Percentiles rank a stretch among this genome's conserved stretches.
phyloP scores from a whole-genome alignment of 1,284 basidiomycete genomes.

The Sparassis latifolia region DNA sequence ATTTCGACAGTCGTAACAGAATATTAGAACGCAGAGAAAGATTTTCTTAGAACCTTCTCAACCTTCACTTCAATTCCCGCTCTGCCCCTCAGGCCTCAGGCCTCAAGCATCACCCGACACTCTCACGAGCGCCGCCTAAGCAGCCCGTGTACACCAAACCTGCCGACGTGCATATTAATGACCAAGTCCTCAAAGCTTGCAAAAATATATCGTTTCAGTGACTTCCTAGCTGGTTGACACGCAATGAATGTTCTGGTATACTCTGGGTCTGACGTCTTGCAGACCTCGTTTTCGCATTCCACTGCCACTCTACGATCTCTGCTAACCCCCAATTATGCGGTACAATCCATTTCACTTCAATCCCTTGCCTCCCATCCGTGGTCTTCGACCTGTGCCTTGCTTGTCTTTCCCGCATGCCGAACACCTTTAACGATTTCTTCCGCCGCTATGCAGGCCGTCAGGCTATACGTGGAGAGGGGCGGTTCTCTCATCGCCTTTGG shows the following conservation, averaged over 20 bases:
- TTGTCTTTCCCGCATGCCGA: constrained; percentile 67
- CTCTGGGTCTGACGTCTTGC: constrained; percentile 62
- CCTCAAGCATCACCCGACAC: no score
- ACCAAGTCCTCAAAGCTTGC: no score
- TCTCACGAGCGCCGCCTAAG: no score
- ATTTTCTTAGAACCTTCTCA: no score
- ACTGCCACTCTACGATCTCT: constrained; percentile 50
- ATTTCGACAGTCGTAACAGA: no score
- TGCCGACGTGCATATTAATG: no score
- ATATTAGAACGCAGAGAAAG: no score
- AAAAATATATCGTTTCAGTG: no score
- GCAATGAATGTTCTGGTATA: constrained; percentile 79
- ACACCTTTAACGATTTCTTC: constrained; percentile 46
- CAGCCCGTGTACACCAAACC: no score
- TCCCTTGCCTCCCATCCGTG: constrained; percentile 68
- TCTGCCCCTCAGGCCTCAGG: no score
- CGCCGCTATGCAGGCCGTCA: constrained; percentile 43
- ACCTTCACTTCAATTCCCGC: no score
- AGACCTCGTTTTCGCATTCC: constrained; percentile 51
- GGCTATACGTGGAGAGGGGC: constrained; percentile 59
- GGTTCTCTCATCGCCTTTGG: constrained; percentile 39
- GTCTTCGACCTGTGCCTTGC: constrained; percentile 65
- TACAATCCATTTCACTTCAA: constrained; percentile 59
- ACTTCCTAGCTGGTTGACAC: no score
- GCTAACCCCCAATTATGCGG: constrained; percentile 70